Base-by-base conservation (phyloP, 129 eudicot species). In the Chrysanthemum lavandulifolium region DNA sequence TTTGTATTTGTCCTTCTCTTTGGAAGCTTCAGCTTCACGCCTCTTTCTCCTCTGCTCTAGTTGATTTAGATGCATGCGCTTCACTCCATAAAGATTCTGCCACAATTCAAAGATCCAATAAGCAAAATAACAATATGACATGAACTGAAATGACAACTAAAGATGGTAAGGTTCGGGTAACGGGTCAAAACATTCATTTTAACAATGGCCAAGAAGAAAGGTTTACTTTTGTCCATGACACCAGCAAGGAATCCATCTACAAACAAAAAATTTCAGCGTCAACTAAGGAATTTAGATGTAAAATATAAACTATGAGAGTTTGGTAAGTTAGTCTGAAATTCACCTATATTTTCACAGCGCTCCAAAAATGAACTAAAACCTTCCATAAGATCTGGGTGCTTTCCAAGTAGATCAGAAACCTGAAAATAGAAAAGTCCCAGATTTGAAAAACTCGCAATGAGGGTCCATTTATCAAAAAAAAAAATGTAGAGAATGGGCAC, bases 201-300 rank as follows among this genome's bases (percentile, higher is more conserved):
- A 16, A 25, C 19, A n/a, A 21, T 15, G 31, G 52, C 50, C 61
- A 13, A 18, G 14, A 55, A 74, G 55, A 50, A 55, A 64, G 15
- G 83, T 87, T 5, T 85, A 95, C 99, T 95, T 86, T 91, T 95
- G 74, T 84, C 88, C 99, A 95, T 88, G 52, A 95, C 96, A 66
- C 97, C 97, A 66, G 96, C 95, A 76, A 95, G 96, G 68, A 95
- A 88, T 75, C 96, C 99, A 88, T 95, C 99, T 95, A 91, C 84
- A 84, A 56, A 81, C 33, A 73, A 73, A 53, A 13, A 19, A 50
- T 48, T 8, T 57, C 45, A 71, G 52, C 33, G 52, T 3, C 59
- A 52, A 19, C 9, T 18, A 15, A 76, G 54, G 21, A 58, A 29
- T 27, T 27, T 69, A 45, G 15, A 16, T 13, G 12, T 16, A 48